Conservation (phyloP, 495 filamentous ascomycete species). For the Trichoderma reesei region DNA sequence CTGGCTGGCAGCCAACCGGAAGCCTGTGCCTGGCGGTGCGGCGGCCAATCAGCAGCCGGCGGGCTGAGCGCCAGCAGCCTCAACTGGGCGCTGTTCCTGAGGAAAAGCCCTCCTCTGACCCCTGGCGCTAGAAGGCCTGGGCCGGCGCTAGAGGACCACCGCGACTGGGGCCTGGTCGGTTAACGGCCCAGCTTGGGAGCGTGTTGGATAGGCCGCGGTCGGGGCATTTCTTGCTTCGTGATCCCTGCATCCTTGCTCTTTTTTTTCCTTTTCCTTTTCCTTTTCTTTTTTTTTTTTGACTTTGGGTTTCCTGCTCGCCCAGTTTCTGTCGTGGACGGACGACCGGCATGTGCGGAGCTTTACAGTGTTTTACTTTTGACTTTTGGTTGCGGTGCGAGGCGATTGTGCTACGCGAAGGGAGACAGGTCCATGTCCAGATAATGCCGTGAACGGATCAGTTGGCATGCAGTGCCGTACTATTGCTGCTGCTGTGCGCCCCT, state of each 20-base stretch:
- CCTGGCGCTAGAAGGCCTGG: constrained; percentile 3
- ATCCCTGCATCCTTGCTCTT: too few relatives aligned
- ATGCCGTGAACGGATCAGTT: too few relatives aligned
- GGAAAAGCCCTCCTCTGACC: not conserved
- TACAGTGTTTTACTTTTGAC: too few relatives aligned
- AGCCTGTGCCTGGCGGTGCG: constrained; percentile 1
- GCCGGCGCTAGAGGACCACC: not conserved
- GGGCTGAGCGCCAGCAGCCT: not conserved
- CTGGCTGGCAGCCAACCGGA: not conserved
- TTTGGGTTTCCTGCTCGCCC: not conserved
- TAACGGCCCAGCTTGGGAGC: not conserved
- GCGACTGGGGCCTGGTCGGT: not conserved
- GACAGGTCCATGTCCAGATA: too few relatives aligned
- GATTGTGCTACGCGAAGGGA: too few relatives aligned
- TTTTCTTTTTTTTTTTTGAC: not conserved
- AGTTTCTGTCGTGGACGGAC: not conserved
- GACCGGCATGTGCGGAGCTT: not conserved
- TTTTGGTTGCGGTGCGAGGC: too few relatives aligned
- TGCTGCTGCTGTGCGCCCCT: not conserved
- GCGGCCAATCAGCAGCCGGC: not conserved
- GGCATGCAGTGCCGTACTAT: too few relatives aligned
- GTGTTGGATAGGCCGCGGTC: not conserved
- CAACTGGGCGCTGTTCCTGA: constrained; percentile 4
- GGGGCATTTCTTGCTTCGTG: too few relatives aligned
- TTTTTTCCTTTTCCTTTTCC: not conserved